Base-by-base conservation (phyloP, 2,329 filamentous ascomycete genomes). In the Colletotrichum theobromicola region DNA sequence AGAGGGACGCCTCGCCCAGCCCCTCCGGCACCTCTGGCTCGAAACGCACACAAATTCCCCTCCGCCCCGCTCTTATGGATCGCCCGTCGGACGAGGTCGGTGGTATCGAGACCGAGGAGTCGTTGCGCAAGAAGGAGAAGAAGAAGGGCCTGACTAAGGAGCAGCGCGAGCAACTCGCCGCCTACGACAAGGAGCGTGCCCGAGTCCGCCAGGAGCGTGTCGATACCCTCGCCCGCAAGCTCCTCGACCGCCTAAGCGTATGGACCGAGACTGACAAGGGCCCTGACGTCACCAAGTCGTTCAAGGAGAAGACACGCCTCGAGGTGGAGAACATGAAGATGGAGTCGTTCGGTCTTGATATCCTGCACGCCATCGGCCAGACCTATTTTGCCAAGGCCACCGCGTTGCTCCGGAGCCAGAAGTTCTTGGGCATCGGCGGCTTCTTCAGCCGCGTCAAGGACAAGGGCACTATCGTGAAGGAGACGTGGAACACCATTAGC, bases 301-400 rank as follows among this genome's bases (percentile, higher is more conserved):
- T 98, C 88, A 93, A 96, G 83, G 95, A 96, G 83, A 98, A 99
- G 90, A 98, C 94, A 78, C 91, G 93, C 53, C 92, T 98, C 53
- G 97, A 99, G 86, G 95, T 98, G 30, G 97, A 99, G 87, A 98
- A 98, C 82, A 88, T 99, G 79, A 99, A 98, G 89, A 99, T 99
- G 95, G 97, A 99, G 86, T 97, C 94, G 1, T 99, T 99, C 79
- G 97, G 97, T 66, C 89, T 99, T 55, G 97, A 99, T 77, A 98
- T 98, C 79, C 88, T 98, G 63, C 96, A 98, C 84, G 96, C 97
- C 60, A 97, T 99, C 80, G 97, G 97, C 18, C 90, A 94, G 78
- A 98, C 95, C 5, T 99, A 99, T 84, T 86, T 97, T 32, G 92
- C 93, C 83, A 98, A 98, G 85, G 95, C 94, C 5, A 94, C 94